Evolutionary conservation across 2,329 filamentous ascomycete species (phyloP).

Genomic region (Colletotrichum melonis): DNA sequence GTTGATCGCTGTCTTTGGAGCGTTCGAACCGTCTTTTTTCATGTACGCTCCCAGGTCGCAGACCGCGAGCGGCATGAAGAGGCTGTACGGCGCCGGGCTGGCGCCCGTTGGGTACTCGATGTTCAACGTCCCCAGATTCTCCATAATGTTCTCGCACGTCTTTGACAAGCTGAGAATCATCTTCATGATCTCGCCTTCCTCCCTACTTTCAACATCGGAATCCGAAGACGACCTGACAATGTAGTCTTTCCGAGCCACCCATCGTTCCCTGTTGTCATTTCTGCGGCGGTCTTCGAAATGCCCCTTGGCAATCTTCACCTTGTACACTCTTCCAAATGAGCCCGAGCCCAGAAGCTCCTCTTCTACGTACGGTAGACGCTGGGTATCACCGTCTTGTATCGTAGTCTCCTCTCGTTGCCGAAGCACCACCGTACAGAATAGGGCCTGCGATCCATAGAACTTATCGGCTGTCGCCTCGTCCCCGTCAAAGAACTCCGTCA

Average conservation of each 20-base stretch:
- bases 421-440: constrained; percentile 6
- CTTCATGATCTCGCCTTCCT: constrained; percentile 48
- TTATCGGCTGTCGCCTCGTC: background rate
- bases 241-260: constrained; percentile 50
- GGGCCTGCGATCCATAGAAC: background rate
- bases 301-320: constrained; percentile 45
- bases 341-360: constrained; percentile 35
- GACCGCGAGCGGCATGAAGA: constrained; percentile 53
- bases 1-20: constrained; percentile 28
- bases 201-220: constrained; percentile 32
- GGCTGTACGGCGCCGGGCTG: constrained; percentile 42
- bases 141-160: constrained; percentile 46
- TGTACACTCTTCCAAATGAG: constrained; percentile 45
- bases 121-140: constrained; percentile 48
- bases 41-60: constrained; percentile 52
- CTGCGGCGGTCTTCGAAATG: constrained; percentile 43
- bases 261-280: constrained; percentile 36
- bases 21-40: constrained; percentile 37
- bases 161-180: constrained; percentile 46
- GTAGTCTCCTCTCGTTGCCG: background rate
- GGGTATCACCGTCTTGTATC: background rate
- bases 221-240: constrained; percentile 3
- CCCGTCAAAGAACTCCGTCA: background rate
- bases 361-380: constrained; percentile 1
- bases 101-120: constrained; percentile 36